These are phyloP conservation scores for Phragmites australis DNA, from an alignment of 176 grass and related monocot species.

Conservation along the genomic window DNA sequence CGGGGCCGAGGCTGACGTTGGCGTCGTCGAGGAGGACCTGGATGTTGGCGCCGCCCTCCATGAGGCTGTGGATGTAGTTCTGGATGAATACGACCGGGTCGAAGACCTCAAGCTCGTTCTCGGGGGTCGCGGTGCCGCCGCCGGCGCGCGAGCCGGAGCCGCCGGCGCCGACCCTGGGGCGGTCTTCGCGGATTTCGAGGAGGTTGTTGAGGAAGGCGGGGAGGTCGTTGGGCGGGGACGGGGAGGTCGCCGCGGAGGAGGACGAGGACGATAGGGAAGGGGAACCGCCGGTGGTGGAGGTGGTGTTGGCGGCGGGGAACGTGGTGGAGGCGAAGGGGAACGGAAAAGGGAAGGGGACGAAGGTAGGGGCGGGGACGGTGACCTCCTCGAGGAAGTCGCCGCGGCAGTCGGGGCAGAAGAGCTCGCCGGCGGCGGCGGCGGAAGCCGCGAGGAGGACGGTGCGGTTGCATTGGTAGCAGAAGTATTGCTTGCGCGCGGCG, in stretches of 20 bases:
- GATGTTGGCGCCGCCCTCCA: slow-evolving; percentile 73
- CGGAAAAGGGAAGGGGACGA: slow-evolving; percentile 60
- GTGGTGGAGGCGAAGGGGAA: slow-evolving; percentile 32
- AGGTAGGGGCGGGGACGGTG: slow-evolving; percentile 57
- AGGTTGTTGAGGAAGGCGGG: slow-evolving; percentile 44
- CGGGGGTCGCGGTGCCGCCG: slow-evolving; percentile 43
- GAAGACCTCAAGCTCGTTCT: slow-evolving; percentile 64
- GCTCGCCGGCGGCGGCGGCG: slow-evolving; percentile 52
- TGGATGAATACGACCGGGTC: slow-evolving; percentile 70
- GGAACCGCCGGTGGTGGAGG: slow-evolving; percentile 10
- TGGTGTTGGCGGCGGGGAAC: not conserved
- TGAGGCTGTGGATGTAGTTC: slow-evolving; percentile 65
- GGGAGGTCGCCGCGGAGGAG: slow-evolving; percentile 41
- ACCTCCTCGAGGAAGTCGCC: slow-evolving; percentile 94
- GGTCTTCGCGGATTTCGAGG: slow-evolving; percentile 38
- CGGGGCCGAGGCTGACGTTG: slow-evolving; percentile 42
- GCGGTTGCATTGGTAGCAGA: slow-evolving; percentile 90
- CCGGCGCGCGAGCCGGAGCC: slow-evolving; percentile 27
- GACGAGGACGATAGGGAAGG: slow-evolving; percentile 48
- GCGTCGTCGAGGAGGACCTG: slow-evolving; percentile 76
- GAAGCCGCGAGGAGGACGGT: slow-evolving; percentile 57
- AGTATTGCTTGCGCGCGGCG: slow-evolving; percentile 69
- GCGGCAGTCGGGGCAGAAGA: slow-evolving; percentile 77
- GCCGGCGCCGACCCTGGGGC: slow-evolving; percentile 9
- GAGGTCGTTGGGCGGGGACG: slow-evolving; percentile 37